Evolutionary conservation across 805 yeast genomes (phyloP).

Genomic region (Ogataea naganishii): DNA sequence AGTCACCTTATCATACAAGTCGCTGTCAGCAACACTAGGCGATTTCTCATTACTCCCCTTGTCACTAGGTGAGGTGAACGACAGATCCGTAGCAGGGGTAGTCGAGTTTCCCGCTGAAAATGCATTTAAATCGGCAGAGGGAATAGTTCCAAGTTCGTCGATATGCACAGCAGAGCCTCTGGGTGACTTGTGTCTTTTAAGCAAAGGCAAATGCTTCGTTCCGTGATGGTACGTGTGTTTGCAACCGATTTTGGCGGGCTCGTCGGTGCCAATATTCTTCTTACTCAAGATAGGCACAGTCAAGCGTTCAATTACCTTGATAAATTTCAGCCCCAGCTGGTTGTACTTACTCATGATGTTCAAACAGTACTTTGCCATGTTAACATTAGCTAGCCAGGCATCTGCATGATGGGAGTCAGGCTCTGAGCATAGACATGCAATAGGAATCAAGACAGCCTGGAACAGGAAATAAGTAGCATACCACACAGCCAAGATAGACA

Average conservation of each 20-base stretch:
- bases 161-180: constrained; percentile 2
- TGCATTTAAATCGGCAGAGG: too few relatives aligned
- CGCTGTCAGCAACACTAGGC: too few relatives aligned
- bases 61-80: too few relatives aligned
- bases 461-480: constrained; percentile 54
- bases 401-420: constrained; percentile 34
- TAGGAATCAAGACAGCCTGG: constrained; percentile 54
- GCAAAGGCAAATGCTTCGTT: background rate
- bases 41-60: too few relatives aligned
- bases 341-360: constrained; percentile 30
- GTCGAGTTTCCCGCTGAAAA: too few relatives aligned
- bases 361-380: constrained; percentile 31
- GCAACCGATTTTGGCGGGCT: constrained; percentile 1
- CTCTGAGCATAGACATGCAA: constrained; percentile 44
- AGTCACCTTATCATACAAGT: constrained; percentile 5
- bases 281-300: constrained; percentile 8
- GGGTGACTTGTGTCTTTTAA: constrained; percentile 3
- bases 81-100: too few relatives aligned
- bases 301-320: constrained; percentile 35
- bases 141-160: too few relatives aligned
- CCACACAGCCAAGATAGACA: constrained; percentile 50
- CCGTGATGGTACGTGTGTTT: background rate
- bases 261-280: background rate
- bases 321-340: constrained; percentile 35
- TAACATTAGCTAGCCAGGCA: constrained; percentile 36